phyloP scores from a whole-genome alignment of 768 basidiomycete species.

The Tricholoma sp. region DNA sequence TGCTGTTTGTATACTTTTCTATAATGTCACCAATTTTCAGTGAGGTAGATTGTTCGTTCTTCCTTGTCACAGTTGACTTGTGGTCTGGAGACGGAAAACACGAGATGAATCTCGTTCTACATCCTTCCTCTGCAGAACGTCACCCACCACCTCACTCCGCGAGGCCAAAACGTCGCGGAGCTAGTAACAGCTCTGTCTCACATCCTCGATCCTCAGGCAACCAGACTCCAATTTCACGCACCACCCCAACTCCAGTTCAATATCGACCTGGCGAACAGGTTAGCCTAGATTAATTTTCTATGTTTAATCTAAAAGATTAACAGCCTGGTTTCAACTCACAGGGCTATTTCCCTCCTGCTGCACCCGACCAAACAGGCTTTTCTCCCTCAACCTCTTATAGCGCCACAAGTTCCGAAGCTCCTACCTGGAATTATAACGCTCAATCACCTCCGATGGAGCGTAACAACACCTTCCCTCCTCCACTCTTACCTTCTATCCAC shows the following conservation, averaged over 20 bases:
- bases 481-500: slow-evolving; percentile 50
- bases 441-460: slow-evolving; percentile 36
- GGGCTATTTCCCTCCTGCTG: slow-evolving; percentile 39
- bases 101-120: slow-evolving; percentile 87
- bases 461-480: slow-evolving; percentile 43
- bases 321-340: slow-evolving; percentile 38
- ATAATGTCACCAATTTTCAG: slow-evolving; percentile 32
- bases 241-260: slow-evolving; percentile 43
- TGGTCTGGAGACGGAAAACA: slow-evolving; percentile 81
- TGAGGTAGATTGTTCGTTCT: slow-evolving; percentile 82
- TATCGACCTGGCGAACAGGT: slow-evolving; percentile 44
- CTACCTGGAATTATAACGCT: slow-evolving; percentile 53
- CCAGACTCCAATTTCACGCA: slow-evolving; percentile 42
- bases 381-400: slow-evolving; percentile 37
- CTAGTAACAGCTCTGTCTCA: slow-evolving; percentile 32
- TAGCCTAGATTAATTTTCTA: slow-evolving; percentile 9
- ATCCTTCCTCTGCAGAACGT: slow-evolving; percentile 76
- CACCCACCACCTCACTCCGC: slow-evolving; percentile 50
- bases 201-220: slow-evolving; percentile 33
- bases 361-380: slow-evolving; percentile 37
- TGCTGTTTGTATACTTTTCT: neutral
- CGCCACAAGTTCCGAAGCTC: slow-evolving; percentile 36
- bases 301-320: slow-evolving; percentile 19
- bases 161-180: slow-evolving; percentile 40
- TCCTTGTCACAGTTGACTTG: slow-evolving; percentile 88